Evolutionary conservation across 768 basidiomycete genomes (phyloP).

Genomic region (Pleurotus giganteus): DNA sequence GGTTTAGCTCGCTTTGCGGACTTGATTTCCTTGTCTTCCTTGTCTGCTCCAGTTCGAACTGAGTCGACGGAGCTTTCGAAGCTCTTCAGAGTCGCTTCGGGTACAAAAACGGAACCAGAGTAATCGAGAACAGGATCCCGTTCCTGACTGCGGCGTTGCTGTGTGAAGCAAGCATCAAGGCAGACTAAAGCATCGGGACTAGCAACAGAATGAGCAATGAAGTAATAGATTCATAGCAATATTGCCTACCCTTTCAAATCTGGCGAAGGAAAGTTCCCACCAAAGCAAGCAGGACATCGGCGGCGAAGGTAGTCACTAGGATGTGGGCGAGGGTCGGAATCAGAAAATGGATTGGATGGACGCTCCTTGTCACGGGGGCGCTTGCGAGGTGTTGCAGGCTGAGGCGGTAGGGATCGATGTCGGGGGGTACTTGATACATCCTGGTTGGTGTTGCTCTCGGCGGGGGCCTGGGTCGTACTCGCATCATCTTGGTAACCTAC

Average conservation of each 20-base stretch:
- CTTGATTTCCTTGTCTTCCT: too few species aligned
- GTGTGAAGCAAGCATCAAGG: slow-evolving; percentile 32
- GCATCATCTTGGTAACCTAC: too few species aligned
- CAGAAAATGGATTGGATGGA: not conserved
- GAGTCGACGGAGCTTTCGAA: slow-evolving; percentile 20
- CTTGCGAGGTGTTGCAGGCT: too few species aligned
- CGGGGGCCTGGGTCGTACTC: too few species aligned
- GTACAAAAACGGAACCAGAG: slow-evolving; percentile 20
- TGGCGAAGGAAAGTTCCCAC: not conserved
- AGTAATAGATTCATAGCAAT: too few species aligned
- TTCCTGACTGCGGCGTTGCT: slow-evolving; percentile 22
- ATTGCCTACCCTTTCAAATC: too few species aligned
- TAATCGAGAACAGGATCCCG: slow-evolving; percentile 18
- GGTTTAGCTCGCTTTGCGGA: too few species aligned
- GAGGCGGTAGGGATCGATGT: too few species aligned
- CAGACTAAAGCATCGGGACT: slow-evolving; percentile 27
- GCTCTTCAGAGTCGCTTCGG: slow-evolving; percentile 14
- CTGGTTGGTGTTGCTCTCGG: too few species aligned
- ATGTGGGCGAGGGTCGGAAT: not conserved
- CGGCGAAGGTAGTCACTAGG: slow-evolving; percentile 10
- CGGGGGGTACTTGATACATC: too few species aligned
- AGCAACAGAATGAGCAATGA: too few species aligned
- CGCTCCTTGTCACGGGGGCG: too few species aligned
- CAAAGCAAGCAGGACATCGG: slow-evolving; percentile 11
- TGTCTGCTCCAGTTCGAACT: not conserved